phyloP scores from a whole-genome alignment of 2,329 filamentous ascomycete genomes.

The Penicillium sp. region DNA sequence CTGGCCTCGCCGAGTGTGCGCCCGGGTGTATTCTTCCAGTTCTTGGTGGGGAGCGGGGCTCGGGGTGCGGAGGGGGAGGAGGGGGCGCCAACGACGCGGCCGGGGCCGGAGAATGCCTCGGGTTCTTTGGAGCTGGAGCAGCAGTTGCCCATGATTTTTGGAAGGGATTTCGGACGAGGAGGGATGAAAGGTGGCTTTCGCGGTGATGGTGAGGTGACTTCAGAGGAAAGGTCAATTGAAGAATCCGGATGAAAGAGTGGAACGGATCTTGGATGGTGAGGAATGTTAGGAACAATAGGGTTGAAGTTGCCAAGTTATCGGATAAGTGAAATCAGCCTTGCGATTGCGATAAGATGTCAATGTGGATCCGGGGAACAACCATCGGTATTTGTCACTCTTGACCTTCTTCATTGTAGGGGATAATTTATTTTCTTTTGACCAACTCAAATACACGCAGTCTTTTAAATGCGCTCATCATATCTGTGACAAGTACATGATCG shows the following conservation, averaged over 20 bases:
- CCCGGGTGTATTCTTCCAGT: slow-evolving; percentile 46
- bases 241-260: too few relatives aligned
- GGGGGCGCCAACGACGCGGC: slow-evolving; percentile 66
- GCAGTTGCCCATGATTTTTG: slow-evolving; percentile 71
- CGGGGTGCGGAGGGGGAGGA: slow-evolving; percentile 47
- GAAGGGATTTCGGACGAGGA: background rate
- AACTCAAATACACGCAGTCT: background rate
- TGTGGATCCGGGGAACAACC: slow-evolving; percentile 2
- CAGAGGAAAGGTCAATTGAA: background rate
- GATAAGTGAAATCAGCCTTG: slow-evolving; percentile 1
- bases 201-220: background rate
- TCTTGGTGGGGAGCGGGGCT: slow-evolving; percentile 47
- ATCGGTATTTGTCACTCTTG: too few relatives aligned
- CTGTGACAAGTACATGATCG: slow-evolving; percentile 7
- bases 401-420: too few relatives aligned
- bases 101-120: slow-evolving; percentile 69
- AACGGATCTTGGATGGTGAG: background rate
- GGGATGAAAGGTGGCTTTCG: background rate
- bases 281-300: background rate
- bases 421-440: background rate
- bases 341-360: slow-evolving; percentile 6
- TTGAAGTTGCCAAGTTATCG: background rate
- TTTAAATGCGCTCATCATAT: background rate
- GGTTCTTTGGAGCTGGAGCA: slow-evolving; percentile 68
- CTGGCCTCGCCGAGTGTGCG: slow-evolving; percentile 63